Percentiles rank a stretch among this genome's conserved stretches.
phyloP scores from a whole-genome alignment of 108 stramenopile species.

The Fistulifera pelliculosa region DNA sequence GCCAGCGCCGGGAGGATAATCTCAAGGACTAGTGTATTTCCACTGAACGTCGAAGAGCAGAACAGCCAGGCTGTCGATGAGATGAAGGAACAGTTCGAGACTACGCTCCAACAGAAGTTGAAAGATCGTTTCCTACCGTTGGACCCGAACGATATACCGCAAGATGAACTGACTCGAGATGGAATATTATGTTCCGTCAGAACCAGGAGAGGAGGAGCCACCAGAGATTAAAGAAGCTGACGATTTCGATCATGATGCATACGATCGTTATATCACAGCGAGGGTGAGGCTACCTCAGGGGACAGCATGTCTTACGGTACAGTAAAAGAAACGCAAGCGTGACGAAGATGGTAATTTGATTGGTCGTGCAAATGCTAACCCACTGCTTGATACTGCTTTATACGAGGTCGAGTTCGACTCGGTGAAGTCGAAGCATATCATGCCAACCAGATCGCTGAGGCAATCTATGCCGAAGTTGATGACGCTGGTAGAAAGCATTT shows the following conservation, averaged over 20 bases:
- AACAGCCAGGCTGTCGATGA: not conserved
- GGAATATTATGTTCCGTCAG: not conserved
- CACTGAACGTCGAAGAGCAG: conserved; percentile 5
- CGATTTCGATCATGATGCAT: conserved; percentile 12
- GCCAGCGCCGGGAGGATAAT: conserved; percentile 13
- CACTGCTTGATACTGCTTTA: conserved; percentile 25
- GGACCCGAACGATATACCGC: not conserved
- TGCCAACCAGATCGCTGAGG: conserved; percentile 36
- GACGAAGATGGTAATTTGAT: conserved; percentile 21
- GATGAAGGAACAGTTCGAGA: not conserved
- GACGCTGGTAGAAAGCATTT: conserved; percentile 10
- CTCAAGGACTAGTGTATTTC: conserved; percentile 1
- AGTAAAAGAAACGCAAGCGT: conserved; percentile 20
- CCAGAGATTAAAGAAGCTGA: conserved; percentile 8
- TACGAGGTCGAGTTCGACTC: conserved; percentile 35
- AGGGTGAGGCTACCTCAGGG: conserved; percentile 21
- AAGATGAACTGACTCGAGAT: not conserved
- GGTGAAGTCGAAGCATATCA: conserved; percentile 16
- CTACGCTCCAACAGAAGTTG: not conserved
- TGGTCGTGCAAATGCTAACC: conserved; percentile 23
- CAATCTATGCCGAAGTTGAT: conserved; percentile 24
- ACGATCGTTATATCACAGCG: conserved; percentile 10
- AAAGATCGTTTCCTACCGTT: not conserved
- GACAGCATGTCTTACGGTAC: conserved; percentile 11
- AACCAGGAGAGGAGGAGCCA: not conserved